phyloP scores from a whole-genome alignment of 164 flowering plant genomes.

The Sedum album region DNA sequence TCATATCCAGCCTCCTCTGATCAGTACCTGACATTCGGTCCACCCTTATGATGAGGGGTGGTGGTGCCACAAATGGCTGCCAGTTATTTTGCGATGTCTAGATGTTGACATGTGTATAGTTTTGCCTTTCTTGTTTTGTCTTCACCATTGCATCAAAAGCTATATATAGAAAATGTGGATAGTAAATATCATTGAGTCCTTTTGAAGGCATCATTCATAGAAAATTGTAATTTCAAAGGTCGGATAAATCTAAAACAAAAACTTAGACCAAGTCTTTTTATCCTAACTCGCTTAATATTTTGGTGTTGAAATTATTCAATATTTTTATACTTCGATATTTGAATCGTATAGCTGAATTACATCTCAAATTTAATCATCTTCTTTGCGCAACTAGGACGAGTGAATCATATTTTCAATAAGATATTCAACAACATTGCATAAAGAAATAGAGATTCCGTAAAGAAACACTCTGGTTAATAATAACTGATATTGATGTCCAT shows the following conservation, averaged over 20 bases:
- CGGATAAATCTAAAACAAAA: neutral
- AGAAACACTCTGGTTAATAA: too few relatives aligned
- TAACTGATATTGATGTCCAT: too few relatives aligned
- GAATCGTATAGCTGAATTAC: too few relatives aligned
- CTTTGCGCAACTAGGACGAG: too few relatives aligned
- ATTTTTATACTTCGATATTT: too few relatives aligned
- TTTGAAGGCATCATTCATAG: conserved; percentile 6
- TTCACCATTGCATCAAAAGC: neutral
- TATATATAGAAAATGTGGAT: neutral
- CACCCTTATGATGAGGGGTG: conserved; percentile 7
- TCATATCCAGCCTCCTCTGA: conserved; percentile 1
- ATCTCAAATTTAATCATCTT: too few relatives aligned
- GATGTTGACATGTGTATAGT: neutral
- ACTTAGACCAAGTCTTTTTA: neutral
- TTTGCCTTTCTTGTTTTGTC: neutral
- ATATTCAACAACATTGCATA: too few relatives aligned
- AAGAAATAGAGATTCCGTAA: too few relatives aligned
- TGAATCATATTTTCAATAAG: too few relatives aligned
- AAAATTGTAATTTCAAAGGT: too few relatives aligned
- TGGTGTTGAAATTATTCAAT: too few relatives aligned
- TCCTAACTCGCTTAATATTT: neutral
- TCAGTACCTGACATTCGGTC: neutral
- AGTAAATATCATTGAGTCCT: neutral
- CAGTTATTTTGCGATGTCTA: neutral
- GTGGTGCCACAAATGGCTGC: conserved; percentile 5